phyloP scores from a whole-genome alignment of 2,329 filamentous ascomycete species.

The Elsinoe ampelina region DNA sequence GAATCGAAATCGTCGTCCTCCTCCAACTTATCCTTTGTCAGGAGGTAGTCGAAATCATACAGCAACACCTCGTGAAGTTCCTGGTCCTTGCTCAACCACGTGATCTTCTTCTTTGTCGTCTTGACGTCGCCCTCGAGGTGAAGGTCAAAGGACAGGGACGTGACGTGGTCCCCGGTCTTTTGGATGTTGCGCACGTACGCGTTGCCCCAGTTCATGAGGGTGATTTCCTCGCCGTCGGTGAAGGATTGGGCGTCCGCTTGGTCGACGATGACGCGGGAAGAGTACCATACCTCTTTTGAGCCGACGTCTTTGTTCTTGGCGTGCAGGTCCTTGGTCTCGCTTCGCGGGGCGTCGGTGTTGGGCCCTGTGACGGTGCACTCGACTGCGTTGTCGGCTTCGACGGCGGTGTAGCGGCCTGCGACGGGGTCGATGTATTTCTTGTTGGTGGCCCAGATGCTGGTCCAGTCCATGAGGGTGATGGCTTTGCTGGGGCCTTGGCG shows the following conservation, averaged over 20 bases:
- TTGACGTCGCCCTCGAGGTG: slow-evolving; percentile 90
- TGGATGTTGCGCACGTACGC: slow-evolving; percentile 62
- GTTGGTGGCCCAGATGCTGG: slow-evolving; percentile 44
- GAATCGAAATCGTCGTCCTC: slow-evolving; percentile 71
- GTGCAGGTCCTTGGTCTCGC: slow-evolving; percentile 75
- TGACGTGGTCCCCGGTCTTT: slow-evolving; percentile 48
- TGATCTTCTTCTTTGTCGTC: slow-evolving; percentile 92
- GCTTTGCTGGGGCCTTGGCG: slow-evolving; percentile 73
- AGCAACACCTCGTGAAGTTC: slow-evolving; percentile 73
- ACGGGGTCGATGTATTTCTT: slow-evolving; percentile 40
- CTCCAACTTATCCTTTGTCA: slow-evolving; percentile 85
- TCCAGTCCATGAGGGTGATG: slow-evolving; percentile 74
- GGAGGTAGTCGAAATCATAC: slow-evolving; percentile 89
- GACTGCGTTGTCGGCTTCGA: slow-evolving; percentile 60
- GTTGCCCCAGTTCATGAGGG: slow-evolving; percentile 94
- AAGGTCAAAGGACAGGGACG: slow-evolving; percentile 68
- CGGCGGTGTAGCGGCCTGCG: slow-evolving; percentile 37
- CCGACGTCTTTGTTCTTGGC: slow-evolving; percentile 81
- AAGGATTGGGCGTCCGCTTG: slow-evolving; percentile 79
- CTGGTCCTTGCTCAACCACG: slow-evolving; percentile 76
- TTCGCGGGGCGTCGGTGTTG: slow-evolving; percentile 35
- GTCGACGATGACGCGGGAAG: slow-evolving; percentile 67
- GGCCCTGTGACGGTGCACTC: slow-evolving; percentile 38
- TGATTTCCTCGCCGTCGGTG: slow-evolving; percentile 80
- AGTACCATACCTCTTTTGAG: slow-evolving; percentile 75